Conservation (phyloP, 257 asterid species). For the Anisodus tanguticus region DNA sequence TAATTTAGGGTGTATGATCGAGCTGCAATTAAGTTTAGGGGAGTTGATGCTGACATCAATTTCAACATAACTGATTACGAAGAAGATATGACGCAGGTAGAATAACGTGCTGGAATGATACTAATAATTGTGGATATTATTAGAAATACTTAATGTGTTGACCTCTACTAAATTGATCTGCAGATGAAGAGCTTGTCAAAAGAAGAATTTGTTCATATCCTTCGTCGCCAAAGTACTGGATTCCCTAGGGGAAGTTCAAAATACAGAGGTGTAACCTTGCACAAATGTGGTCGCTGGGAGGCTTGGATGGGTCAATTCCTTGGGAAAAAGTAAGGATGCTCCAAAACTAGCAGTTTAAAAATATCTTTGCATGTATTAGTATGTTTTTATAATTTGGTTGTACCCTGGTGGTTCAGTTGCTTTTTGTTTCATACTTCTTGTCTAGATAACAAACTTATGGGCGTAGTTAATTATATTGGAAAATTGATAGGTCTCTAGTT, state of each 20-base stretch:
- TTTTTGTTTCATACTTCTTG: constrained; percentile 12
- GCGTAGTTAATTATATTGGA: constrained; percentile 6
- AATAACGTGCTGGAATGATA: background rate
- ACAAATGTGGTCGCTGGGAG: constrained; percentile 97
- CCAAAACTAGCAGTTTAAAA: background rate
- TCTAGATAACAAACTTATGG: constrained; percentile 12
- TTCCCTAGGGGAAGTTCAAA: constrained; percentile 95
- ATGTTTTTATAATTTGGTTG: background rate
- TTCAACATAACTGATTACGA: constrained; percentile 49
- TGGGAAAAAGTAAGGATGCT: constrained; percentile 72
- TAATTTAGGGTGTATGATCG: constrained; percentile 48
- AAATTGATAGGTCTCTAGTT: constrained; percentile 12
- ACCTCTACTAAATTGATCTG: constrained; percentile 6
- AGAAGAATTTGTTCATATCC: constrained; percentile 90
- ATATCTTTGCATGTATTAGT: background rate
- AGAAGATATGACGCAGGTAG: constrained; percentile 51
- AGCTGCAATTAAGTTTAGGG: constrained; percentile 54
- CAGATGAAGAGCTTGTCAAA: constrained; percentile 80
- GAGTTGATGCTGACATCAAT: constrained; percentile 54
- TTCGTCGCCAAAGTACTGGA: constrained; percentile 86
- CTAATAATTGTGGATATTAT: background rate
- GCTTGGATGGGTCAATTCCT: constrained; percentile 93
- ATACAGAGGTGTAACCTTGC: constrained; percentile 93
- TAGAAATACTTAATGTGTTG: background rate
- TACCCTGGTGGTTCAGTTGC: background rate